Evolutionary conservation across 371 early-diverging fungal species (phyloP).

Genomic region (Quaeritorhiza haematococci): DNA sequence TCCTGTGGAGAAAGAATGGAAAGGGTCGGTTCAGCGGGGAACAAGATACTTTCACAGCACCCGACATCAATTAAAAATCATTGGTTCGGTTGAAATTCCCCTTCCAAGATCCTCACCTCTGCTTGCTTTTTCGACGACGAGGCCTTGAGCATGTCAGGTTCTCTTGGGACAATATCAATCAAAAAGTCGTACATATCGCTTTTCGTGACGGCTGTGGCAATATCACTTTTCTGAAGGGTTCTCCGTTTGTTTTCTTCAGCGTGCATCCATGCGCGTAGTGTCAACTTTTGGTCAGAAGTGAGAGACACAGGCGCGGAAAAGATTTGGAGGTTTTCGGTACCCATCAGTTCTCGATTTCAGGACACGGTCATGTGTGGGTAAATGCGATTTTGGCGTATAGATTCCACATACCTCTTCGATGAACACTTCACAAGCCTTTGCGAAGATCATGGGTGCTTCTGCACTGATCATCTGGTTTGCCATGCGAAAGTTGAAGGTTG

Average conservation of each 20-base stretch:
- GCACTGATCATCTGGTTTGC: constrained; percentile 74
- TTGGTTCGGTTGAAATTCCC: no score
- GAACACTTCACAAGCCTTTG: constrained; percentile 96
- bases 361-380: no score
- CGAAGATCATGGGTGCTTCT: constrained; percentile 93
- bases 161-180: constrained; percentile 97
- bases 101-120: no score
- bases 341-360: no score
- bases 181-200: constrained; percentile 98
- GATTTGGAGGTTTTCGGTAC: background rate
- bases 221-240: constrained; percentile 93
- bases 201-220: constrained; percentile 89
- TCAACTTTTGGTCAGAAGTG: no score
- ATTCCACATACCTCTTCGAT: constrained; percentile 63
- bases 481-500: background rate
- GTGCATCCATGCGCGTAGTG: constrained; percentile 95
- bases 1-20: no score
- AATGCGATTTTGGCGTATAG: no score
- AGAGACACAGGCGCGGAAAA: background rate
- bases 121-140: no score
- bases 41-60: no score
- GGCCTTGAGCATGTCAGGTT: constrained; percentile 37
- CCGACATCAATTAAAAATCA: no score
- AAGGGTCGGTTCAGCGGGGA: no score
- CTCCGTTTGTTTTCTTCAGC: constrained; percentile 98